Evolutionary conservation across 768 basidiomycete species (phyloP), one percentile per base, ranked within the genome.

Genomic region (Leccinum imitatum): DNA sequence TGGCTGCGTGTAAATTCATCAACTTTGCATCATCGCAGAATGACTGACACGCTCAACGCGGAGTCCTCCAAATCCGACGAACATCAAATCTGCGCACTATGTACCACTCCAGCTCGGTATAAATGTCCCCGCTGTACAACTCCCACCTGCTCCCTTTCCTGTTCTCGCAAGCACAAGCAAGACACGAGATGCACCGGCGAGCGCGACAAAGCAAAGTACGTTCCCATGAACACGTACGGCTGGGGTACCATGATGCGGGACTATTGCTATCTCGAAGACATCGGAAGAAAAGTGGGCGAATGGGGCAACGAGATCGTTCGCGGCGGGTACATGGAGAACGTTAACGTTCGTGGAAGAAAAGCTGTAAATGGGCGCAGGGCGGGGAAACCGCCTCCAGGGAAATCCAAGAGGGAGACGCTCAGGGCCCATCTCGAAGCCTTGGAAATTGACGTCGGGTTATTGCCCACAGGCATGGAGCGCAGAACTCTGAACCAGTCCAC

Each of bases 201-300:
- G 60, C 87, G 92, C 57, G 81, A 94, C 76, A 87, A 87, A 67
- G 84, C 78, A 0, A 81, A 80, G 3, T 92, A 87, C 69, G 84
- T 94, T 15, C 84, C 89, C 13, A 88, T 95, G 85, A 93, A 91
- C 65, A 70, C 85, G 65, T 96, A 93, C 68, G 83, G 84, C 5
- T 93, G 90, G 84, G 91, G 92, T 9, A 81, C 83, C 27, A 88
- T 96, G 87, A 90, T 93, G 87, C 83, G 87, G 65, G 95, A 97
- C 75, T 97, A 94, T 71, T 79, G 80, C 46, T 95, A 87, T 70
- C 78, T 97, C 64, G 95, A 97, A 75, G 90, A 93, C 17, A 73
- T 93, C 31, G 85, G 90, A 21, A 76, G 94, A 63, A 86, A 82
- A 65, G 86, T 89, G n/a, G 78, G 80, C 21, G 85, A 83, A 13